Evolutionary conservation across 2,329 filamentous ascomycete genomes (phyloP), one percentile per base, ranked within the genome.

Genomic region (Curvularia hawaiiensis): DNA sequence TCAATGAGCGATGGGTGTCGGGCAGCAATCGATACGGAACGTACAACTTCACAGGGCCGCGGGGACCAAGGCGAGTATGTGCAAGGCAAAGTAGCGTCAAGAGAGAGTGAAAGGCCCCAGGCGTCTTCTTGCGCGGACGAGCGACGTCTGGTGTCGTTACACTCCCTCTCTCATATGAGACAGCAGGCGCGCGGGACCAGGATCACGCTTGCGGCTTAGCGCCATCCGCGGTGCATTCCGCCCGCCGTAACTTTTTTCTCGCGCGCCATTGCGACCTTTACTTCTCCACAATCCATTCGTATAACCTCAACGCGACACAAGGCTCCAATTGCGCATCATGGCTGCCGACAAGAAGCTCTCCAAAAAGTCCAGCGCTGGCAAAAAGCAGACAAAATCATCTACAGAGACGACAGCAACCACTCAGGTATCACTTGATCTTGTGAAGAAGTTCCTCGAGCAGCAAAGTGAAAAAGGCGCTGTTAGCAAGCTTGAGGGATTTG

Each of bases 381-480:
- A 69, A 49, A 72, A 69, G 59, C 58, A 55, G 44, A 60, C 60
- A 11, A 49, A 41, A 31, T 4, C 51, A 5, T 59, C 54, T 35
- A 50, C 58, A 12, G 55, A 54, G 4, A 48, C 55, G 16, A 52
- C 56, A 10, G 47, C 52, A 28, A 52, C 52, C 33, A 47, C 55
- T 9, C 39, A 58, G 55, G 63, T 53, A 26, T 56, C 65, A 30
- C 58, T 77, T 52, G 68, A 69, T 49, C 71, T 77, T 30, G 68
- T 78, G 9, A 61, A 69, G 59, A 48, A 59, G 33, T 78, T 77
- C 61, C 65, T 78, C 49, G 58, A 63, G 24, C 66, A 74, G 24
- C 60, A 75, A 49, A 75, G 75, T 39, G 75, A 73, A 52, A 61
- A 64, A 12, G 64, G 68, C 22, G 67, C 75, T 18, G 75, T 72